phyloP scores from a whole-genome alignment of 768 basidiomycete species.

The Rhizopogon rudus region DNA sequence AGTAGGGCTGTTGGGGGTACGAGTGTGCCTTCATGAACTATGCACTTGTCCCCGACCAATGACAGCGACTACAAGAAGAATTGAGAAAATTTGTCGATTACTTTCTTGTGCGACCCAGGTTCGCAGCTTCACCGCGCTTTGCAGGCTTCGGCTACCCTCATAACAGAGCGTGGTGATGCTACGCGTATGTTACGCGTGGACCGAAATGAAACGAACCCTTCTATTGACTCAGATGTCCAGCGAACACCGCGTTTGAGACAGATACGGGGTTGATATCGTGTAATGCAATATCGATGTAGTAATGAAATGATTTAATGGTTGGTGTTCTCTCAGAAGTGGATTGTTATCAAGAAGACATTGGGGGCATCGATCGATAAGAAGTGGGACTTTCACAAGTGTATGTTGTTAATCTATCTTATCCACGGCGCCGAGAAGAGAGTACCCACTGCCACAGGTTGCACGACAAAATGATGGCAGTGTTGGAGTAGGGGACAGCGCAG shows the following conservation, averaged over 20 bases:
- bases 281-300: background rate
- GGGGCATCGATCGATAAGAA: too few species aligned
- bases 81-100: background rate
- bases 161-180: slow-evolving; percentile 16
- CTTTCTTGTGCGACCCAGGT: slow-evolving; percentile 8
- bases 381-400: too few species aligned
- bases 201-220: slow-evolving; percentile 60
- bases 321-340: background rate
- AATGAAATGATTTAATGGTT: background rate
- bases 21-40: slow-evolving; percentile 17
- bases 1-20: slow-evolving; percentile 50
- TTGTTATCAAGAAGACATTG: too few species aligned
- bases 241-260: slow-evolving; percentile 77
- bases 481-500: too few species aligned
- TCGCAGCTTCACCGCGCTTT: slow-evolving; percentile 23
- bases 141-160: slow-evolving; percentile 17
- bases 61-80: slow-evolving; percentile 9
- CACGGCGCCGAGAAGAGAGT: too few species aligned
- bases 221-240: slow-evolving; percentile 75
- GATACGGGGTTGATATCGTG: slow-evolving; percentile 71
- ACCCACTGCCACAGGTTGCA: too few species aligned
- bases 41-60: slow-evolving; percentile 10
- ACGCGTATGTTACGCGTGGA: slow-evolving; percentile 26
- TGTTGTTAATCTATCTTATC: too few species aligned
- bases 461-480: too few species aligned